phyloP scores from a whole-genome alignment of 2,329 filamentous ascomycete genomes.

The Aspergillus bombycis region DNA sequence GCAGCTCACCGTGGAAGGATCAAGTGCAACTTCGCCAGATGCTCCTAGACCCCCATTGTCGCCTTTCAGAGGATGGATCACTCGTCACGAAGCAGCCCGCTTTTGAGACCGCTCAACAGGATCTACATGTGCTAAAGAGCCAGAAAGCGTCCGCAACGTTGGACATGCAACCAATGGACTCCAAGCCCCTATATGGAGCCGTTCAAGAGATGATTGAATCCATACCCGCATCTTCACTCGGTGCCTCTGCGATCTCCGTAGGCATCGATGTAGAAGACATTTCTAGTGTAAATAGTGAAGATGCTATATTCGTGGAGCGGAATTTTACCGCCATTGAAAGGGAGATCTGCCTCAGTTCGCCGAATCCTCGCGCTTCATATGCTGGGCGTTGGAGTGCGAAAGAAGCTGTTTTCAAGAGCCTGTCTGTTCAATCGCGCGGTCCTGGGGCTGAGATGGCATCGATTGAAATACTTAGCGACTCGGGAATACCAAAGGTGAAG shows the following conservation, averaged over 20 bases:
- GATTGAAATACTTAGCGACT: background rate
- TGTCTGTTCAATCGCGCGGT: slow-evolving; percentile 16
- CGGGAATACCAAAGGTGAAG: background rate
- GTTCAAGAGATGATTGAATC: slow-evolving; percentile 10
- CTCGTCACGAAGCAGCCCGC: background rate
- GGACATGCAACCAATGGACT: background rate
- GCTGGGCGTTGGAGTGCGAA: slow-evolving; percentile 55
- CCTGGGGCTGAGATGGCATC: slow-evolving; percentile 17
- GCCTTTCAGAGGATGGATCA: background rate
- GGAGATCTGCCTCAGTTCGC: slow-evolving; percentile 77
- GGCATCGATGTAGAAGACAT: slow-evolving; percentile 66
- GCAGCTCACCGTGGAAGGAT: background rate
- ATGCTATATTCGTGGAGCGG: slow-evolving; percentile 87
- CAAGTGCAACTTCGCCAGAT: background rate
- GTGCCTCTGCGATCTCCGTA: background rate
- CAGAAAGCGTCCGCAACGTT: background rate
- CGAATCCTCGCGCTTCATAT: slow-evolving; percentile 84
- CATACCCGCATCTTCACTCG: background rate
- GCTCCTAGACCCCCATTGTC: background rate
- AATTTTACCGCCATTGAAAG: slow-evolving; percentile 89
- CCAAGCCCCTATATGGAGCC: background rate
- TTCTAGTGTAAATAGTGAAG: slow-evolving; percentile 82
- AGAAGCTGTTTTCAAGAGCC: slow-evolving; percentile 54
- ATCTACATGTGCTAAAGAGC: background rate
- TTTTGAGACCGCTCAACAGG: background rate